Evolutionary conservation across 495 filamentous ascomycete genomes (phyloP).

Genomic region (Bacidia rubella): DNA sequence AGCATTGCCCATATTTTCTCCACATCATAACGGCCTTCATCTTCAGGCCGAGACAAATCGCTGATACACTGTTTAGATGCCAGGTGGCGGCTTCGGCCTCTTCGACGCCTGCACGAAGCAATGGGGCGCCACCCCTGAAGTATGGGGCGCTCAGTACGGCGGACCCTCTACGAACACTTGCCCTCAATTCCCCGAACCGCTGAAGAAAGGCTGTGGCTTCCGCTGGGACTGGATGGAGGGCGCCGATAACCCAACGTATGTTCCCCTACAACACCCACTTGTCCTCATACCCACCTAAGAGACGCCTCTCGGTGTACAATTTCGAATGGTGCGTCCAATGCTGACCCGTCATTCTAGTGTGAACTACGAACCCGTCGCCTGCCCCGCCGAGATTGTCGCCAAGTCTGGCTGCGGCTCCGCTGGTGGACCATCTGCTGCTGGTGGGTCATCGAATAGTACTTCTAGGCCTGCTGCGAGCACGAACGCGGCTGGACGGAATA

Average conservation of each 20-base stretch:
- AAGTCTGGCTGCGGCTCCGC: conserved; percentile 35
- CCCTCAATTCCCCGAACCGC: conserved; percentile 37
- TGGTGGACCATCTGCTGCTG: neutral
- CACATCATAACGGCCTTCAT: too few species aligned
- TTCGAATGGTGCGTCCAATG: too few species aligned
- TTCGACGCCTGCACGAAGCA: conserved; percentile 51
- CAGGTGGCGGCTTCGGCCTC: conserved; percentile 51
- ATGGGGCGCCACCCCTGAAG: conserved; percentile 40
- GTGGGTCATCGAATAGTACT: neutral
- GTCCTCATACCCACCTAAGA: too few species aligned
- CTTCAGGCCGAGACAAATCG: too few species aligned
- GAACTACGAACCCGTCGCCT: conserved; percentile 41
- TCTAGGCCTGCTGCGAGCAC: neutral
- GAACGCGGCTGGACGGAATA: too few species aligned
- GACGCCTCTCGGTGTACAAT: too few species aligned
- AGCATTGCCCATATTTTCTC: neutral
- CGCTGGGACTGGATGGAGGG: conserved; percentile 54
- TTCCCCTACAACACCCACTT: neutral
- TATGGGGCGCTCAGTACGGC: conserved; percentile 52
- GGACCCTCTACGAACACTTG: conserved; percentile 41
- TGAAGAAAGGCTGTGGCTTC: conserved; percentile 54
- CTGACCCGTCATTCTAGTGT: conserved; percentile 21
- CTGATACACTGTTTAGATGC: conserved; percentile 35
- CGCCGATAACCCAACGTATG: conserved; percentile 43
- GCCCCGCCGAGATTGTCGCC: conserved; percentile 43